Base-by-base conservation (phyloP, 352 stramenopile species). In the Plasmopara viticola region DNA sequence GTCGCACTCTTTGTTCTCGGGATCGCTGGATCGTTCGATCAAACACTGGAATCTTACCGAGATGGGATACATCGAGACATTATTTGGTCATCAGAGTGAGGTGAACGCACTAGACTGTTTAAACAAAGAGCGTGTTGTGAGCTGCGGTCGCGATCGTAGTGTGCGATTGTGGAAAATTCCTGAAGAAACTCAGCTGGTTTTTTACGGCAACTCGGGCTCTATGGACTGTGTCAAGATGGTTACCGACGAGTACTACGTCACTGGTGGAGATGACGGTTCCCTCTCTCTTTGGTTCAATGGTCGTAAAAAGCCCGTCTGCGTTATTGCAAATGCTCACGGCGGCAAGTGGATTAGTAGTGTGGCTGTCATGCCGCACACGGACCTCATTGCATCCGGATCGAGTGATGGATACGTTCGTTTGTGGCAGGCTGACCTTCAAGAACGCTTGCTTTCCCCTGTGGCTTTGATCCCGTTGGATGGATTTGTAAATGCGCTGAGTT, bases 11-110 rank as follows among this genome's bases (percentile, higher is more conserved):
- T 69, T 98, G 40, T 98, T 96, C 67, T 96, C 86, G 0, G 88
- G 86, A 8, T 97, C 91, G 50, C 58, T 95, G 18, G 92, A 98
- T 55, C 84, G 91, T 39, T 94, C 78, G 25, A 86, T 97, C 49
- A 97, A 98, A 68, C 84, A 97, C 65, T 98, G 92, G 93, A 97
- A 97, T 75, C 73, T 98, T 40, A 95, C 84, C 4, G 90, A 98
- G 57, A 97, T 97, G 87, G 88, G 83, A 20, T 98, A 97, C 65
- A 77, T 98, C 18, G 93, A 98, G 70, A 97, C 93, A 44, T 73
- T 98, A 15, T 98, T 97, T 60, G 90, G 90, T 31, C 87, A 97
- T 53, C 87, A 97, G 62, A 78, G 78, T 29, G 86, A 95, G 49
- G 82, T 98, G 33, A 85, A 95, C 29, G 87, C 68, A 46, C 78